Percentiles rank a stretch among this genome's conserved stretches.
Conservation (phyloP, 1,284 basidiomycete genomes). For the Exsudoporus floridanus region DNA sequence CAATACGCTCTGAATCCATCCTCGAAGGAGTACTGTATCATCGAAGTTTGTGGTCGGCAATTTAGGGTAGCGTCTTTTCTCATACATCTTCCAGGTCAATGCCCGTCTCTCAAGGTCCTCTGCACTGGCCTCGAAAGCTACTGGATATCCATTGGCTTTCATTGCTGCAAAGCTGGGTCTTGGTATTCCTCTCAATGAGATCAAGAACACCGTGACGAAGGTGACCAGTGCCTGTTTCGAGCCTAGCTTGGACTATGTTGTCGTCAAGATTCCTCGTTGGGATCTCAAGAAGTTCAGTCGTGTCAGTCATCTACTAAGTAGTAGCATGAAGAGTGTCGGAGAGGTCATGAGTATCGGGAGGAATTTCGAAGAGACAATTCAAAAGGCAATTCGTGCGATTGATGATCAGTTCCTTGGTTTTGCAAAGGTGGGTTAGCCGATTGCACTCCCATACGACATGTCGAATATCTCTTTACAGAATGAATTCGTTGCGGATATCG, state of each 20-base stretch:
- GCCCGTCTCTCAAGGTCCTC: slow-evolving; percentile 98
- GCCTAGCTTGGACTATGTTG: slow-evolving; percentile 94
- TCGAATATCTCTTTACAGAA: slow-evolving; percentile 50
- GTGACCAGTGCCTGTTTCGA: slow-evolving; percentile 98
- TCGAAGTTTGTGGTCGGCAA: slow-evolving; percentile 62
- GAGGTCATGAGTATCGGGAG: slow-evolving; percentile 99
- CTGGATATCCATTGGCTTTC: slow-evolving; percentile 97
- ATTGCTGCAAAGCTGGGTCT: slow-evolving; percentile 98
- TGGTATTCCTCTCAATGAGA: slow-evolving; percentile 95
- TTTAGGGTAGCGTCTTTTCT: neutral
- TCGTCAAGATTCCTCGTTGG: slow-evolving; percentile 99
- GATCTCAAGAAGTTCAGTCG: slow-evolving; percentile 97
- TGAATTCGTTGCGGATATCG: slow-evolving; percentile 79
- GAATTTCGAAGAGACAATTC: slow-evolving; percentile 97
- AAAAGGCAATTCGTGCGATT: slow-evolving; percentile 96
- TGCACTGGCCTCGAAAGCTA: slow-evolving; percentile 97
- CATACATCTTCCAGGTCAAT: slow-evolving; percentile 68
- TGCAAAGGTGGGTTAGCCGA: slow-evolving; percentile 58
- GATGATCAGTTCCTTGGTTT: slow-evolving; percentile 95
- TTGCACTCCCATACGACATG: neutral
- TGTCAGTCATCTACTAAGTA: slow-evolving; percentile 84
- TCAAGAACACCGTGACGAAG: slow-evolving; percentile 96
- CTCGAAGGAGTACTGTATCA: slow-evolving; percentile 97
- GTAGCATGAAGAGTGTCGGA: slow-evolving; percentile 98
- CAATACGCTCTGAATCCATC: slow-evolving; percentile 97